Conservation (phyloP, 2,329 filamentous ascomycete species). For the Pestalotiopsis sp. region DNA sequence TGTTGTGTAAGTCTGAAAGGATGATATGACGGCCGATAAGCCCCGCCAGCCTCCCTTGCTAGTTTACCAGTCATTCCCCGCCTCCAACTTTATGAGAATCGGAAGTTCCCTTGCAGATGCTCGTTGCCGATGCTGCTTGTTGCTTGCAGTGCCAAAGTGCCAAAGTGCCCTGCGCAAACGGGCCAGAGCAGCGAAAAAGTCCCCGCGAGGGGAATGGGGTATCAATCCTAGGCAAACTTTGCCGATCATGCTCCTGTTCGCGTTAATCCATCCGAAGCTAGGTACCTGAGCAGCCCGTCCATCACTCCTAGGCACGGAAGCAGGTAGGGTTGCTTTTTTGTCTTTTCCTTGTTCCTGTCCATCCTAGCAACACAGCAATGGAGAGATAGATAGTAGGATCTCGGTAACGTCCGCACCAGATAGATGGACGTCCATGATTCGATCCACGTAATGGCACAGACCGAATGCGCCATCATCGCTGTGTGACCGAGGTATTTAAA, state of each 20-base stretch:
- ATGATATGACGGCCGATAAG: neutral
- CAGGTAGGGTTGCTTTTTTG: neutral
- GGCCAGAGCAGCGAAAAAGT: neutral
- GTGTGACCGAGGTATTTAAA: neutral
- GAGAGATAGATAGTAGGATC: neutral
- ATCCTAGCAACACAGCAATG: neutral
- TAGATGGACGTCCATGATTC: neutral
- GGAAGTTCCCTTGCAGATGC: neutral
- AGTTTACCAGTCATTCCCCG: neutral
- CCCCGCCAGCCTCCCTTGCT: slow-evolving; percentile 1
- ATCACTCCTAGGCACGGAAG: too few relatives aligned
- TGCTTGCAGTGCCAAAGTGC: neutral
- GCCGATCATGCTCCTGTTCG: neutral
- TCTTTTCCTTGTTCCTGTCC: neutral
- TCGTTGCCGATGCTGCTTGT: neutral
- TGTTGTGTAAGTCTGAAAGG: neutral
- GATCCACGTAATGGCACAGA: neutral
- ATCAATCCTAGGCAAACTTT: neutral
- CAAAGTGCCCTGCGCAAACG: neutral
- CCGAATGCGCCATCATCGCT: neutral
- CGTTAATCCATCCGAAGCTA: neutral
- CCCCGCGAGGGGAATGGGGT: neutral
- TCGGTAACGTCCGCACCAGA: neutral
- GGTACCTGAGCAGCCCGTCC: neutral
- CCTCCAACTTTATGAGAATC: neutral